Evolutionary conservation across 164 flowering plant species (phyloP), one percentile per base, ranked within the genome.

Genomic region (Paratinospora sagittata): DNA sequence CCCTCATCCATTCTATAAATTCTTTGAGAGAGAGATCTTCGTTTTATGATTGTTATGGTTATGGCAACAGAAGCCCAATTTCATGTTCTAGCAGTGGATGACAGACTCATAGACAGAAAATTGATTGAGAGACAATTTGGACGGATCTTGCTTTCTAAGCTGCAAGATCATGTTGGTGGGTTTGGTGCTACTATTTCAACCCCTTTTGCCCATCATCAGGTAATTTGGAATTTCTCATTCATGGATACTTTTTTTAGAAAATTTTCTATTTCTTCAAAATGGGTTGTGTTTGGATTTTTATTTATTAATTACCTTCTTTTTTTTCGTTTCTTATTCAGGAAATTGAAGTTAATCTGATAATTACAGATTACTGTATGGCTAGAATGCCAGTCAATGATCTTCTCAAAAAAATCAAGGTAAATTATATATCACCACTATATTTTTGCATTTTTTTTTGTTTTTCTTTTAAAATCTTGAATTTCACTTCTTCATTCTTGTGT

Each of bases 291-390:
- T 24, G 21, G 11, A 33, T 52, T n/a, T 6, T 76, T 27, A 52
- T n/a, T n/a, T n/a, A n/a, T n/a, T n/a, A n/a, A n/a, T n/a, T n/a
- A n/a, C n/a, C n/a, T n/a, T n/a, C n/a, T n/a, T n/a, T n/a, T n/a
- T n/a, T n/a, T n/a, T n/a, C n/a, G n/a, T n/a, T n/a, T n/a, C n/a
- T n/a, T n/a, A n/a, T n/a, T n/a, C n/a, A n/a, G n/a, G 82, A 75
- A 70, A n/a, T 80, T 57, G 74, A 78, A 66, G 81, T 82, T 11
- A 80, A 82, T 75, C 63, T 80, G 21, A 80, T 80, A 10, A 80
- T 80, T 47, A 82, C 84, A 70, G 84, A 82, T 64, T 82, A 82
- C 65, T 72, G 81, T 63, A 82, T 82, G 84, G 82, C 84, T 33
- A 82, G 74, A 58, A 77, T 82, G 75, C 77, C 78, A n/a, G 84